Percentiles rank a stretch among this genome's conserved stretches.
These are phyloP conservation scores for Cryphonectria carpinicola DNA, from an alignment of 2,329 filamentous ascomycete genomes.

Conservation along the genomic window DNA sequence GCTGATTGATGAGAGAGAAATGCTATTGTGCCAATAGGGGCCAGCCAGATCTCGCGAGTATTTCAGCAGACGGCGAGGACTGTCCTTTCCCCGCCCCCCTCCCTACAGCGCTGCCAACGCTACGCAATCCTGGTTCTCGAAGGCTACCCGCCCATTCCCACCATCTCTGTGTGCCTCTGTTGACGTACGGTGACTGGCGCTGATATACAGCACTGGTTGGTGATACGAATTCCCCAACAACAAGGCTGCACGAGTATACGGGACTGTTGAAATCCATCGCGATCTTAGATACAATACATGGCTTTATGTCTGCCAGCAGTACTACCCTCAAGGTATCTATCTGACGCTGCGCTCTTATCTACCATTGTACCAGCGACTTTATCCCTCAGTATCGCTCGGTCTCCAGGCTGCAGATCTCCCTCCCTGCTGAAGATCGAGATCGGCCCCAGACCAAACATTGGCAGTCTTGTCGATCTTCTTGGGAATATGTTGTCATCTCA, in stretches of 20 bases:
- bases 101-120: too few relatives aligned
- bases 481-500: not conserved
- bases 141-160: not conserved
- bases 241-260: not conserved
- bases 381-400: not conserved
- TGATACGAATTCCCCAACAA: too few relatives aligned
- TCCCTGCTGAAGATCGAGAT: not conserved
- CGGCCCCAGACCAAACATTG: not conserved
- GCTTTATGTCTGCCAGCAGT: not conserved
- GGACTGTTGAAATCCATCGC: not conserved
- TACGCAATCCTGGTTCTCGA: too few relatives aligned
- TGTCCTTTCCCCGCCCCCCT: too few relatives aligned
- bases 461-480: not conserved
- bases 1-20: not conserved
- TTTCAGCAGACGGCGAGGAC: not conserved
- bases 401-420: not conserved
- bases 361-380: not conserved
- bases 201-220: too few relatives aligned
- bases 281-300: not conserved
- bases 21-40: not conserved
- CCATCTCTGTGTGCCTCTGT: not conserved
- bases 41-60: not conserved
- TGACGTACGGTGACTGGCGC: not conserved
- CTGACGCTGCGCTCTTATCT: not conserved
- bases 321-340: not conserved